These are phyloP conservation scores for Punctularia strigosozonata DNA, from an alignment of 768 basidiomycete genomes.

Conservation along the genomic window DNA sequence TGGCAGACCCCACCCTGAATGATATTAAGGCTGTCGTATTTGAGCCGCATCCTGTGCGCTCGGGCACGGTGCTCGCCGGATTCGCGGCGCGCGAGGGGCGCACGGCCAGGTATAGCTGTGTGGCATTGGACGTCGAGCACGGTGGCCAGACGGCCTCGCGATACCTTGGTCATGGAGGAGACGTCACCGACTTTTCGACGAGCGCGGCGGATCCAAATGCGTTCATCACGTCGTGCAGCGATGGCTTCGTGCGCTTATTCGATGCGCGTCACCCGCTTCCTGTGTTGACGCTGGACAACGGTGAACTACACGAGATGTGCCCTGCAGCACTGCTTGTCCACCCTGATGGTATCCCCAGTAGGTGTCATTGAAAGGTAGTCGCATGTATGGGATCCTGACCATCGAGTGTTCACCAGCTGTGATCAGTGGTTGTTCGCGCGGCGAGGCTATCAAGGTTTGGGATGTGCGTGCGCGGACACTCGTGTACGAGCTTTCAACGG, in stretches of 20 bases:
- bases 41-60: background rate
- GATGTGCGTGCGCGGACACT: conserved; percentile 23
- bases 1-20: conserved; percentile 4
- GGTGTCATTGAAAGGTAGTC: conserved; percentile 1
- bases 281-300: conserved; percentile 20
- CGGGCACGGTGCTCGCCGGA: background rate
- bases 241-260: conserved; percentile 28
- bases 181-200: conserved; percentile 20
- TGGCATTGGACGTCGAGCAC: conserved; percentile 21
- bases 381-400: background rate
- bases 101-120: conserved; percentile 6
- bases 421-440: conserved; percentile 14
- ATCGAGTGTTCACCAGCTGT: conserved; percentile 9
- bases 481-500: conserved; percentile 31
- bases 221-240: conserved; percentile 24
- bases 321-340: conserved; percentile 19
- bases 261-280: conserved; percentile 26
- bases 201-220: conserved; percentile 21
- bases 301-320: conserved; percentile 10
- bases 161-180: conserved; percentile 28
- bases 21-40: conserved; percentile 3
- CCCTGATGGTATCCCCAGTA: conserved; percentile 27
- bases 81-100: background rate
- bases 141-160: conserved; percentile 19
- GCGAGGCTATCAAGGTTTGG: conserved; percentile 29